These are phyloP conservation scores for Botrytis aclada DNA, from an alignment of 2,329 filamentous ascomycete genomes.

Conservation along the genomic window DNA sequence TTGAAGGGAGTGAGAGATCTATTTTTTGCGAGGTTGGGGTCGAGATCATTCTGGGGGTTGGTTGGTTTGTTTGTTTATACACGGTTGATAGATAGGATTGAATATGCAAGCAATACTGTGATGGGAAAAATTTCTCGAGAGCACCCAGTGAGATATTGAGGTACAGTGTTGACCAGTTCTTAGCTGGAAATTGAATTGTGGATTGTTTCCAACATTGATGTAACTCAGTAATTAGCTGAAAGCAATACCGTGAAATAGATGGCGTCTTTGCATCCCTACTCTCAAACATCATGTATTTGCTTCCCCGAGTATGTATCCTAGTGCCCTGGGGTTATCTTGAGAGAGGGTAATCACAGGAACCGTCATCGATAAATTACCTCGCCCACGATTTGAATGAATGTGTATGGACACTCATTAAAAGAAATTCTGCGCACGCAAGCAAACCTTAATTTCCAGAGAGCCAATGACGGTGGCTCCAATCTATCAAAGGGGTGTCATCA, in stretches of 20 bases:
- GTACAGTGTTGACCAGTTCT: background rate
- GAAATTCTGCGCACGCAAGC: background rate
- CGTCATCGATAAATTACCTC: background rate
- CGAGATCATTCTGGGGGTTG: background rate
- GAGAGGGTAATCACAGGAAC: background rate
- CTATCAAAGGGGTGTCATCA: background rate
- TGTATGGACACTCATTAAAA: background rate
- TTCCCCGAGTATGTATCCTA: background rate
- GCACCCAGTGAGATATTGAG: background rate
- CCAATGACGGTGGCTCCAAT: background rate
- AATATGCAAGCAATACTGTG: background rate
- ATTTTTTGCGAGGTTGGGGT: background rate
- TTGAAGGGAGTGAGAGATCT: background rate
- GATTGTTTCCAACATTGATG: background rate
- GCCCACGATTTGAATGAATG: background rate
- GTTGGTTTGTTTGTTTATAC: no score
- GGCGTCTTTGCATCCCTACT: background rate
- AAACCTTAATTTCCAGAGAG: background rate
- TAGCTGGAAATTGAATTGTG: background rate
- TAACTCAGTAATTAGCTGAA: background rate
- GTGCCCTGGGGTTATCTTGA: background rate
- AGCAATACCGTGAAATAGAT: background rate
- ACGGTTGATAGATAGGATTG: background rate
- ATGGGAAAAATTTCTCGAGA: background rate
- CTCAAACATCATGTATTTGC: background rate